These are phyloP conservation scores for Hypsizygus marmoreus DNA, from an alignment of 768 basidiomycete genomes.

Conservation along the genomic window DNA sequence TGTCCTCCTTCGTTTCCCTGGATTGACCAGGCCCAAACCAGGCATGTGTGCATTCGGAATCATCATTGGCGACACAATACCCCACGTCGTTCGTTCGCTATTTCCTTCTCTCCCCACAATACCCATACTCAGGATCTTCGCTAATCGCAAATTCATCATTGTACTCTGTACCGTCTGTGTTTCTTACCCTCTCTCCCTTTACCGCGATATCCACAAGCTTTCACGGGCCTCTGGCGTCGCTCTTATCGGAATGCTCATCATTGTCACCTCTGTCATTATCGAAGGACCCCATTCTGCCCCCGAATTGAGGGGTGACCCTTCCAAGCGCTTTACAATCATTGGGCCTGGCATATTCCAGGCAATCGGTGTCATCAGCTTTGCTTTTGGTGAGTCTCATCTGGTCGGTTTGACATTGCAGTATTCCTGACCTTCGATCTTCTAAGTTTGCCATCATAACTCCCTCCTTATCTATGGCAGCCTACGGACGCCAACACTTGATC, in stretches of 20 bases:
- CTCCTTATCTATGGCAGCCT: slow-evolving; percentile 94
- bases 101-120: slow-evolving; percentile 71
- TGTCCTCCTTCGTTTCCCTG: not conserved
- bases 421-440: slow-evolving; percentile 6
- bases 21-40: slow-evolving; percentile 28
- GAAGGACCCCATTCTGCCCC: slow-evolving; percentile 77
- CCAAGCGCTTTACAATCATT: slow-evolving; percentile 72
- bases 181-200: slow-evolving; percentile 92
- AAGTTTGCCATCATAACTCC: slow-evolving; percentile 97
- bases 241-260: slow-evolving; percentile 90
- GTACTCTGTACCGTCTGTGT: slow-evolving; percentile 82
- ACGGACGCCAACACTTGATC: slow-evolving; percentile 89
- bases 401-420: not conserved
- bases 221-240: slow-evolving; percentile 91
- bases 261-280: slow-evolving; percentile 82
- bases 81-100: slow-evolving; percentile 86
- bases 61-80: slow-evolving; percentile 97
- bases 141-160: slow-evolving; percentile 89
- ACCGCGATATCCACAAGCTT: slow-evolving; percentile 97
- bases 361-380: slow-evolving; percentile 96
- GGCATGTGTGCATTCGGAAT: slow-evolving; percentile 99
- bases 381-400: slow-evolving; percentile 55
- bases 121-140: slow-evolving; percentile 75
- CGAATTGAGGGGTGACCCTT: slow-evolving; percentile 76
- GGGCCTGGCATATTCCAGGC: slow-evolving; percentile 88